Conservation (phyloP, 2,329 filamentous ascomycete genomes). For the Venturia carpophila region DNA sequence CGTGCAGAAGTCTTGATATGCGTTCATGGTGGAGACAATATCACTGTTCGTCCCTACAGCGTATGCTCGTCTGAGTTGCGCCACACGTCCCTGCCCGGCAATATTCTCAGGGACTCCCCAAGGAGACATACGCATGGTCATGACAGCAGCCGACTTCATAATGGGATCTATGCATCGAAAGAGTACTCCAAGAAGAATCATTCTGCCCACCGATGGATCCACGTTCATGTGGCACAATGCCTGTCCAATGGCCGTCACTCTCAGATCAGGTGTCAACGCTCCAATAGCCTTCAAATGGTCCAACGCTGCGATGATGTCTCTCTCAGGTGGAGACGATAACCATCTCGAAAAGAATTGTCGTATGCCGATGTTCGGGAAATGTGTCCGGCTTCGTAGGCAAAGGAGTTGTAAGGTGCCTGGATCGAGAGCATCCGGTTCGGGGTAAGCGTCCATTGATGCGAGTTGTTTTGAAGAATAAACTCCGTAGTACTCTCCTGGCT, state of each 20-base stretch:
- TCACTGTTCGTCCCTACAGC: constrained; percentile 36
- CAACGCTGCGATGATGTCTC: constrained; percentile 21
- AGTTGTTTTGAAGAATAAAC: constrained; percentile 36
- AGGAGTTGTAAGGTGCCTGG: background rate
- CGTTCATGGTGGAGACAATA: constrained; percentile 39
- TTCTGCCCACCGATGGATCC: constrained; percentile 38
- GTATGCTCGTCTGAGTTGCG: constrained; percentile 24
- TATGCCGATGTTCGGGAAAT: constrained; percentile 14
- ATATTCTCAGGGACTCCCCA: constrained; percentile 25
- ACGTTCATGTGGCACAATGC: constrained; percentile 31
- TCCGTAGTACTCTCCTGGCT: constrained; percentile 43
- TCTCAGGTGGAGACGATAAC: background rate
- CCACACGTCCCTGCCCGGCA: constrained; percentile 21
- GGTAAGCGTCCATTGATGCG: constrained; percentile 31
- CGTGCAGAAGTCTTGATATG: constrained; percentile 35
- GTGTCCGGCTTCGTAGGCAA: constrained; percentile 24
- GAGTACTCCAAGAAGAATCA: constrained; percentile 44
- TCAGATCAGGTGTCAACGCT: constrained; percentile 37
- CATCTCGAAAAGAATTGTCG: constrained; percentile 10
- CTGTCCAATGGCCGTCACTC: constrained; percentile 40
- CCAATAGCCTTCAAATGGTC: constrained; percentile 37
- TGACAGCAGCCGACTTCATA: constrained; percentile 36
- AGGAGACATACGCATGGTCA: constrained; percentile 23
- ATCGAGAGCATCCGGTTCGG: background rate
- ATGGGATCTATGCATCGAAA: constrained; percentile 47